phyloP scores from a whole-genome alignment of 140 eudicot genomes.

The Ambrosia hybrid region DNA sequence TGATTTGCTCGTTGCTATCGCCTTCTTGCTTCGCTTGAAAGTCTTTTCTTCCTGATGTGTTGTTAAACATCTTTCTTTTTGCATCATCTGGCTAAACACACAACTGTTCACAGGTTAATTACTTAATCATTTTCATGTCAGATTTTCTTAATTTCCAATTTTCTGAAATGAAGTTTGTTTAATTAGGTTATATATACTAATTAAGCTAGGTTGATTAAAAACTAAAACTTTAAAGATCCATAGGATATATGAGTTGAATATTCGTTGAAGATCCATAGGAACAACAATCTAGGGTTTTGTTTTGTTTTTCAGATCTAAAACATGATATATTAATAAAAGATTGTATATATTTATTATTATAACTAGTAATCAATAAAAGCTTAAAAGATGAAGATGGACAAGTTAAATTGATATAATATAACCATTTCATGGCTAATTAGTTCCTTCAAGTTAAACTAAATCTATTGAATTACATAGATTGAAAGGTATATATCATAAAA shows the following conservation, averaged over 20 bases:
- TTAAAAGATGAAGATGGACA: conserved; percentile 23
- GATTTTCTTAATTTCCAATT: conserved; percentile 1
- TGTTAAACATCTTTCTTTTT: conserved; percentile 52
- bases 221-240: conserved; percentile 9
- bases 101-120: conserved; percentile 29
- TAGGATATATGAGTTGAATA: conserved; percentile 9
- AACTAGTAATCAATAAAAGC: conserved; percentile 20
- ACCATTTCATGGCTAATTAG: background rate
- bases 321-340: conserved; percentile 2
- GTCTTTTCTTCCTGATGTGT: conserved; percentile 34
- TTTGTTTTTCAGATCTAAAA: conserved; percentile 24
- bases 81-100: conserved; percentile 49
- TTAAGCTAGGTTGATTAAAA: background rate
- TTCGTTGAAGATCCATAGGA: conserved; percentile 4
- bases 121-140: conserved; percentile 17
- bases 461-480: conserved; percentile 24
- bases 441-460: conserved; percentile 26
- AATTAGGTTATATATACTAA: background rate
- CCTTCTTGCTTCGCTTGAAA: conserved; percentile 58
- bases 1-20: conserved; percentile 25
- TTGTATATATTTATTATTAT: conserved; percentile 2
- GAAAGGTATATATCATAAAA: conserved; percentile 29
- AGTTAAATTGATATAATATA: conserved; percentile 21
- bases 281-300: conserved; percentile 34
- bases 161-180: background rate